Evolutionary conservation across 768 basidiomycete genomes (phyloP).

Genomic region (Ephemerocybe angulata): DNA sequence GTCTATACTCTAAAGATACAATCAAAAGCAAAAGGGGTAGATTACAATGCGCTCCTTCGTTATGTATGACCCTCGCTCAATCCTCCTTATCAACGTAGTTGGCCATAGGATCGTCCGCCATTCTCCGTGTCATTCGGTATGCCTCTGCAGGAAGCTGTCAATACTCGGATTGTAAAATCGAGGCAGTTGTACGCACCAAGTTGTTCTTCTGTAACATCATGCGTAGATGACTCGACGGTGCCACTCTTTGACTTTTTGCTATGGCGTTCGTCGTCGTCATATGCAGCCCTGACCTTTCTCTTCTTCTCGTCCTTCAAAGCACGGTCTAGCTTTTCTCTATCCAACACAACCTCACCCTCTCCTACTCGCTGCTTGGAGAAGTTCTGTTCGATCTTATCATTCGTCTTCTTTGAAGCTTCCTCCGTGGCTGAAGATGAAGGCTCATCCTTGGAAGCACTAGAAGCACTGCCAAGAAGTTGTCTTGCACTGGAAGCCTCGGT

Average conservation of each 20-base stretch:
- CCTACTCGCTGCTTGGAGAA: conserved; percentile 78
- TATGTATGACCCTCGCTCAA: no score
- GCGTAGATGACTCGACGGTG: conserved; percentile 42
- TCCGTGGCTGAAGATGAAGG: conserved; percentile 6
- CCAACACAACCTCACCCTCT: conserved; percentile 76
- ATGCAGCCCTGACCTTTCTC: conserved; percentile 55
- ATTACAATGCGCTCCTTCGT: background rate
- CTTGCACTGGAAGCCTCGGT: conserved; percentile 71
- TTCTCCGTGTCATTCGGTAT: conserved; percentile 77
- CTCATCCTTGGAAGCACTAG: conserved; percentile 26
- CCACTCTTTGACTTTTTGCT: conserved; percentile 59
- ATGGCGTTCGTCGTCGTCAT: conserved; percentile 53
- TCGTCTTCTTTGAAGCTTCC: conserved; percentile 27
- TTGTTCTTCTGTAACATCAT: conserved; percentile 89
- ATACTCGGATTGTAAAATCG: background rate
- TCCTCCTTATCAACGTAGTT: conserved; percentile 72
- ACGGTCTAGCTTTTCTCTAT: conserved; percentile 62
- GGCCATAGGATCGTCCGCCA: conserved; percentile 89
- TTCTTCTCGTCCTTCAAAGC: conserved; percentile 82
- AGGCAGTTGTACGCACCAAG: conserved; percentile 49
- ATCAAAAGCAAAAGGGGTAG: background rate
- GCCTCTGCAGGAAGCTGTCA: conserved; percentile 57
- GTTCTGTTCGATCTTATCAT: conserved; percentile 55
- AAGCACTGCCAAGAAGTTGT: conserved; percentile 53
- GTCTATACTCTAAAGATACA: no score